Evolutionary conservation across 768 basidiomycete genomes (phyloP).

Genomic region (Phaffia tasmanica): DNA sequence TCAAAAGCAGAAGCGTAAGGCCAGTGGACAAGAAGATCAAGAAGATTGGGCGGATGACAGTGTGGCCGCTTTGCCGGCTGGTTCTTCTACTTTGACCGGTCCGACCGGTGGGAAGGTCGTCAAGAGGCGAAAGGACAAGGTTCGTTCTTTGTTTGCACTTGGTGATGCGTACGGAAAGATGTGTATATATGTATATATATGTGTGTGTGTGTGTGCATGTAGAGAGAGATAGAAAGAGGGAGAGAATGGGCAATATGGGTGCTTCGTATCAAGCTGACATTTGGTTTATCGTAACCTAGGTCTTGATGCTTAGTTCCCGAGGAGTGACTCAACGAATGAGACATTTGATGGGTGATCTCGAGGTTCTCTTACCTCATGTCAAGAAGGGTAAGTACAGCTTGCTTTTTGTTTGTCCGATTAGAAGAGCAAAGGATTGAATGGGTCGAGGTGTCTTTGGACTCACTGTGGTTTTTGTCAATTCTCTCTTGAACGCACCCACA

Average conservation of each 20-base stretch:
- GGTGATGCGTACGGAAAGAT: not conserved
- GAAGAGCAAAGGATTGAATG: too few relatives aligned
- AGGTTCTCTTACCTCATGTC: slow-evolving; percentile 77
- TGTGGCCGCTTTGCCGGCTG: not conserved
- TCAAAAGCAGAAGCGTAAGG: slow-evolving; percentile 20
- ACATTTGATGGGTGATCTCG: slow-evolving; percentile 90
- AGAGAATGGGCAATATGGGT: not conserved
- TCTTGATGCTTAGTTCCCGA: slow-evolving; percentile 79
- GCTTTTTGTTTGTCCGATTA: too few relatives aligned
- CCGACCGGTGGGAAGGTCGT: slow-evolving; percentile 4
- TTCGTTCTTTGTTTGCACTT: slow-evolving; percentile 2
- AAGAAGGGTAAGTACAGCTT: slow-evolving; percentile 67
- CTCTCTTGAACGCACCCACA: not conserved
- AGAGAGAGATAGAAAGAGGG: not conserved
- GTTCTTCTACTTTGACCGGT: not conserved
- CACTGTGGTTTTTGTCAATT: not conserved
- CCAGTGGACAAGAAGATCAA: not conserved
- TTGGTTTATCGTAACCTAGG: slow-evolving; percentile 34
- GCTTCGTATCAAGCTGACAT: not conserved
- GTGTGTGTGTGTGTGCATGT: not conserved
- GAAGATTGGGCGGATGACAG: slow-evolving; percentile 6
- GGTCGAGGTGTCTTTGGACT: not conserved
- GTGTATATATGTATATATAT: not conserved
- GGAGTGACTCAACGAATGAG: slow-evolving; percentile 94
- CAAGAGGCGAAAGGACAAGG: slow-evolving; percentile 26